Conservation (phyloP, 805 yeast genomes). For the Kodamaea sagamina region DNA sequence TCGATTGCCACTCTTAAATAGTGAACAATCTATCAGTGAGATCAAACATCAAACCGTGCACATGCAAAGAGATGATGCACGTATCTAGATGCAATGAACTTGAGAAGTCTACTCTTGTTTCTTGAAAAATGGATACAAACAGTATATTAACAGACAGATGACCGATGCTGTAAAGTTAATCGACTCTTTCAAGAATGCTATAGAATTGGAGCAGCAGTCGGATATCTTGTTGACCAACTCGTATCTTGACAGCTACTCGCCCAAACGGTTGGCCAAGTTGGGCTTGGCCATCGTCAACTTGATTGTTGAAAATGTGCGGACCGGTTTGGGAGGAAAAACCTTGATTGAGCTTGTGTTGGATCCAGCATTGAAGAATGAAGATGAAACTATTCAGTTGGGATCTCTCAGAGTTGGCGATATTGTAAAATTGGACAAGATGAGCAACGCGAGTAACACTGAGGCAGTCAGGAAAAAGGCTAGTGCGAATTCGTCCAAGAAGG, state of each 20-base stretch:
- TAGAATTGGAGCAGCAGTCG: conserved; percentile 38
- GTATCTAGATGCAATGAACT: conserved; percentile 32
- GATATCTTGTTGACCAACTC: conserved; percentile 36
- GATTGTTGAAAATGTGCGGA: conserved; percentile 56
- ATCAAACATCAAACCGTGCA: conserved; percentile 17
- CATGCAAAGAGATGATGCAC: background rate
- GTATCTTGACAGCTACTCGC: conserved; percentile 43
- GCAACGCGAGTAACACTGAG: conserved; percentile 17
- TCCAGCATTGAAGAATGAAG: conserved; percentile 39
- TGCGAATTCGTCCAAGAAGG: conserved; percentile 25
- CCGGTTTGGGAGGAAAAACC: conserved; percentile 79
- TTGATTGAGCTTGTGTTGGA: conserved; percentile 65
- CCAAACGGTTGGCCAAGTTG: conserved; percentile 63
- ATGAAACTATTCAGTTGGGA: conserved; percentile 43
- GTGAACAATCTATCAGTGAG: conserved; percentile 17
- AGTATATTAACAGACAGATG: conserved; percentile 14
- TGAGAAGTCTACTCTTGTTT: conserved; percentile 15
- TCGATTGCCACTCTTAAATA: conserved; percentile 5
- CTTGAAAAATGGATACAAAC: conserved; percentile 35
- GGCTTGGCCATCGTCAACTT: conserved; percentile 81
- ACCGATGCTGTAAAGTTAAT: conserved; percentile 15
- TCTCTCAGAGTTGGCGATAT: conserved; percentile 75
- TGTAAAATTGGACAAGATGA: conserved; percentile 57
- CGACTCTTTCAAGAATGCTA: conserved; percentile 32
- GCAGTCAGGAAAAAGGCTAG: conserved; percentile 20